A percentile compares a stretch with the other conserved stretches of the same genome.
These are phyloP conservation scores for Anethum foeniculum DNA, from an alignment of 140 eudicot genomes.

Conservation along the genomic window DNA sequence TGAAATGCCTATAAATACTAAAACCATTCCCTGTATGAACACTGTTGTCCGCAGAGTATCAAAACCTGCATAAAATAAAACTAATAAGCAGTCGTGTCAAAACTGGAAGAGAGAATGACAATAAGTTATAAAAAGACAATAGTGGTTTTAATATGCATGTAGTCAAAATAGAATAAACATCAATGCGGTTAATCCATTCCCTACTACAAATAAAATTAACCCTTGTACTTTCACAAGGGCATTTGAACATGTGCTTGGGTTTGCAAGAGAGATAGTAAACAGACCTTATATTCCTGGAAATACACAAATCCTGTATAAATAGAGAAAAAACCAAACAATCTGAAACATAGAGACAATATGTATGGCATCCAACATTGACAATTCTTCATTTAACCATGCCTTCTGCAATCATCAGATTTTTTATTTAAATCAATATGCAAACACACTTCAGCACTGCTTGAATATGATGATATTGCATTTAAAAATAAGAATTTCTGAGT, in stretches of 20 bases:
- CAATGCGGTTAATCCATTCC: neutral
- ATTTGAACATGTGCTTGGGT: neutral
- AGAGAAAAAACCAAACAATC: constrained; percentile 91
- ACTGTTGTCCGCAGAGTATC: constrained; percentile 72
- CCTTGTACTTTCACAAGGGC: neutral
- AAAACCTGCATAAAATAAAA: constrained; percentile 50
- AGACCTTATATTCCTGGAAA: constrained; percentile 97
- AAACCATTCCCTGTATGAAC: constrained; percentile 89
- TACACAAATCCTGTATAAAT: constrained; percentile 95
- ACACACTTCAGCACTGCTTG: neutral
- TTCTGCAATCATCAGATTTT: constrained; percentile 44
- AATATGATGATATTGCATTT: neutral
- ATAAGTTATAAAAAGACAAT: neutral
- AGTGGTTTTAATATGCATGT: neutral
- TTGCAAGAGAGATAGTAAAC: constrained; percentile 4
- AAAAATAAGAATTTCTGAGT: neutral
- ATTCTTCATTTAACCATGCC: constrained; percentile 94
- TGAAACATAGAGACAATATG: constrained; percentile 99
- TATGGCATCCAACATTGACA: constrained; percentile 83
- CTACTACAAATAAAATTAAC: neutral
- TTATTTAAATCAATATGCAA: constrained; percentile 8
- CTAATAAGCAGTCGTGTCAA: neutral
- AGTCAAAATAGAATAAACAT: neutral
- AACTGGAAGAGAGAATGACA: neutral
- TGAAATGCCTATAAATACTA: constrained; percentile 83